Conservation (phyloP, 1,284 basidiomycete species). For the Ustilago bromivora region DNA sequence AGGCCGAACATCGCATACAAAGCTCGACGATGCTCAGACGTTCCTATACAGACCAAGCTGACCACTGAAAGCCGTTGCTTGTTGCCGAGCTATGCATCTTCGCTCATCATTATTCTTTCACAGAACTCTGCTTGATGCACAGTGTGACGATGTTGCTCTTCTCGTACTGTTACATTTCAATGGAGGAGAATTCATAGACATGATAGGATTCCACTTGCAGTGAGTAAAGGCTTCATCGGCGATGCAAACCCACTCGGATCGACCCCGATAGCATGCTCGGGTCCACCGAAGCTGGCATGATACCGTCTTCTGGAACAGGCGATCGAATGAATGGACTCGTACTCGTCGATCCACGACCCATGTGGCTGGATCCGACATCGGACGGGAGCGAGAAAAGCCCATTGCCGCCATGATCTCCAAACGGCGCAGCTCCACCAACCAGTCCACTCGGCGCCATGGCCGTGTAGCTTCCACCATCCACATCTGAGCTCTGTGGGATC, state of each 20-base stretch:
- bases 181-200: not conserved
- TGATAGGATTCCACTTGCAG: not conserved
- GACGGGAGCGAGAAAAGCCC: slow-evolving; percentile 29
- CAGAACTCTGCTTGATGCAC: not conserved
- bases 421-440: slow-evolving; percentile 30
- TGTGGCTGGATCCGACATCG: slow-evolving; percentile 26
- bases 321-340: slow-evolving; percentile 54
- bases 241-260: slow-evolving; percentile 16
- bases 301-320: slow-evolving; percentile 40
- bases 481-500: slow-evolving; percentile 45
- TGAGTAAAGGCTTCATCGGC: slow-evolving; percentile 13
- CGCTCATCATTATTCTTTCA: not conserved
- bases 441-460: slow-evolving; percentile 35
- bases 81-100: slow-evolving; percentile 23
- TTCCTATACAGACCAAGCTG: not conserved
- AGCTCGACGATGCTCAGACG: not conserved
- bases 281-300: slow-evolving; percentile 54
- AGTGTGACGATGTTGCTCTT: not conserved
- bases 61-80: not conserved
- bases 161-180: slow-evolving; percentile 35
- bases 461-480: slow-evolving; percentile 31
- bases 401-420: slow-evolving; percentile 21
- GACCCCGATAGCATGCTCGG: slow-evolving; percentile 52
- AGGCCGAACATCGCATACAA: not conserved
- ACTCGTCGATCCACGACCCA: slow-evolving; percentile 41